Conservation (phyloP, 345 rosid genomes). For the Combretum micranthum region DNA sequence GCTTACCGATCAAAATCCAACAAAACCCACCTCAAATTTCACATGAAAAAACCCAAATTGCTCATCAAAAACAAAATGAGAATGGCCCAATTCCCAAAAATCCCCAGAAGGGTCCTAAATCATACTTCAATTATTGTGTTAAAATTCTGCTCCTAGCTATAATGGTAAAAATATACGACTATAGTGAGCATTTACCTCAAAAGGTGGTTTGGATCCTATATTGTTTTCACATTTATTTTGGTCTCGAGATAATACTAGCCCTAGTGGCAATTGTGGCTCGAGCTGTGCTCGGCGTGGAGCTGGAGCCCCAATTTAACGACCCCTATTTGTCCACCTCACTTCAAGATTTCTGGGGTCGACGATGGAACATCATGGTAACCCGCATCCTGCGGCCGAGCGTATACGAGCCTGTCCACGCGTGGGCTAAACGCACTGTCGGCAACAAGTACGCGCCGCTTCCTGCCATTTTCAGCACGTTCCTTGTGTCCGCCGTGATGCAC, state of each 20-base stretch:
- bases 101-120: conserved; percentile 7
- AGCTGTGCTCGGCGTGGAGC: conserved; percentile 13
- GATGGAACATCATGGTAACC: conserved; percentile 31
- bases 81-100: not conserved
- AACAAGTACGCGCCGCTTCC: conserved; percentile 19
- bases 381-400: conserved; percentile 24
- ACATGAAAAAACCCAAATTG: too few relatives aligned
- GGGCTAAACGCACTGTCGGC: conserved; percentile 5
- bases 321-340: conserved; percentile 29
- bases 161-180: conserved; percentile 8
- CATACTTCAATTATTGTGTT: conserved; percentile 10
- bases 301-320: conserved; percentile 31
- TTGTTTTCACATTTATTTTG: conserved; percentile 16
- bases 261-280: conserved; percentile 12
- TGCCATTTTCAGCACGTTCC: conserved; percentile 20
- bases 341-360: conserved; percentile 30
- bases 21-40: too few relatives aligned
- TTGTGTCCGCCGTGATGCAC: conserved; percentile 23
- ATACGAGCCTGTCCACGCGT: conserved; percentile 14
- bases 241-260: conserved; percentile 17
- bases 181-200: conserved; percentile 14
- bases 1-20: conserved; percentile 21
- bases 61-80: too few relatives aligned
- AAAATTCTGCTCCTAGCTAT: conserved; percentile 11
- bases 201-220: conserved; percentile 11